Percentiles rank a stretch among this genome's conserved stretches.
Evolutionary conservation across 495 filamentous ascomycete species (phyloP).

Genomic region (Clohesyomyces aquaticus): DNA sequence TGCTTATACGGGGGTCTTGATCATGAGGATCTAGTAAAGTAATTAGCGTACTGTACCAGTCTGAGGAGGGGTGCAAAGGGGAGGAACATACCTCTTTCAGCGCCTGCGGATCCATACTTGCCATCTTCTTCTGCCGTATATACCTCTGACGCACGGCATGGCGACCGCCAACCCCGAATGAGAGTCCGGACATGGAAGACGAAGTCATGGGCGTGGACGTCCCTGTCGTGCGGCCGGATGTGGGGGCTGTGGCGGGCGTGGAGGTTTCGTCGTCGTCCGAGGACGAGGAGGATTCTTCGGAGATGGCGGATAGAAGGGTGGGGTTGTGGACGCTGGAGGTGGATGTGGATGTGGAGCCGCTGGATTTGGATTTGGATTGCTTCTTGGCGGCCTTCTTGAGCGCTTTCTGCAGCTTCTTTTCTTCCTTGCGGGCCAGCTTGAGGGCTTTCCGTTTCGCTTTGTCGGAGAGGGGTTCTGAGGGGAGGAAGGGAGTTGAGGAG

Average conservation of each 20-base stretch:
- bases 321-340: background rate
- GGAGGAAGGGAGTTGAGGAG: conserved; percentile 4
- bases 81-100: conserved; percentile 67
- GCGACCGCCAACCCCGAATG: conserved; percentile 49
- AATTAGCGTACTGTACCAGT: no score
- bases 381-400: conserved; percentile 40
- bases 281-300: no score
- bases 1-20: no score
- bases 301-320: background rate
- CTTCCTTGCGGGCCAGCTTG: conserved; percentile 31
- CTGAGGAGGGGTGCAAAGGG: background rate
- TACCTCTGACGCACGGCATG: conserved; percentile 69
- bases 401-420: conserved; percentile 49
- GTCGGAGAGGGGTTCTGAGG: conserved; percentile 27
- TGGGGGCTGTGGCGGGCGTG: conserved; percentile 23
- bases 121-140: conserved; percentile 78
- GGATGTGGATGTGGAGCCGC: no score
- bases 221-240: conserved; percentile 24
- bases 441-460: conserved; percentile 41
- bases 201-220: conserved; percentile 49
- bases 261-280: conserved; percentile 1
- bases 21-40: no score
- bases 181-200: background rate
- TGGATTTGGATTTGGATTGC: no score
- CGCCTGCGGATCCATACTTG: conserved; percentile 69